A percentile compares a stretch with the other conserved stretches of the same genome.
These are phyloP conservation scores for Leccinum pachyderme DNA, from an alignment of 1,284 basidiomycete genomes.

Conservation along the genomic window DNA sequence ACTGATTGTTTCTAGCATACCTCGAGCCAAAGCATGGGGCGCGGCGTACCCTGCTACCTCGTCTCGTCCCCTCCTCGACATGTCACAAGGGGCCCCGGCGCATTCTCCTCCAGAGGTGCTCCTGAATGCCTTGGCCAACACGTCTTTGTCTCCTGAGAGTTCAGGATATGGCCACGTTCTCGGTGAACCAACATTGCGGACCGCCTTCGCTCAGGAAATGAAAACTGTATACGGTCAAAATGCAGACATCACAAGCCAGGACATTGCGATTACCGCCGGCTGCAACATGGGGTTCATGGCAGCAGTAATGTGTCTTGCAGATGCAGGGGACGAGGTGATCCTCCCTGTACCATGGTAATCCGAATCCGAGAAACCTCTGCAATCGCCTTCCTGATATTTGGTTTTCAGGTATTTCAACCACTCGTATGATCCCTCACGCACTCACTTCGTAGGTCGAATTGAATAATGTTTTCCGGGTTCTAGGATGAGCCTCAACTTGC, in stretches of 20 bases:
- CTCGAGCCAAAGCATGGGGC: slow-evolving; percentile 68
- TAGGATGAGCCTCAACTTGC: slow-evolving; percentile 73
- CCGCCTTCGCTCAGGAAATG: slow-evolving; percentile 66
- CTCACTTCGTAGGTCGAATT: slow-evolving; percentile 1
- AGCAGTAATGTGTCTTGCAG: slow-evolving; percentile 62
- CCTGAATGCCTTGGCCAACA: slow-evolving; percentile 48
- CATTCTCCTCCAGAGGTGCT: slow-evolving; percentile 57
- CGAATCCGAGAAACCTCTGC: not conserved
- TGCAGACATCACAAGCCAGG: slow-evolving; percentile 49
- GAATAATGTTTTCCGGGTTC: slow-evolving; percentile 1
- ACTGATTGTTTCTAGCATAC: slow-evolving; percentile 47
- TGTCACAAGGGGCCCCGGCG: slow-evolving; percentile 78
- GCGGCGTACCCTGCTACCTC: slow-evolving; percentile 44
- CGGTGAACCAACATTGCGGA: slow-evolving; percentile 60
- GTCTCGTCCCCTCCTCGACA: slow-evolving; percentile 60
- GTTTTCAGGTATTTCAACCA: slow-evolving; percentile 72
- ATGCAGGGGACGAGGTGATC: slow-evolving; percentile 74
- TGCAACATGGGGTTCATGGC: slow-evolving; percentile 74
- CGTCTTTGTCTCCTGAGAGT: slow-evolving; percentile 45
- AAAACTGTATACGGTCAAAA: slow-evolving; percentile 54
- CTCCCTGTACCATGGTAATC: slow-evolving; percentile 74
- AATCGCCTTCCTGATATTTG: slow-evolving; percentile 9
- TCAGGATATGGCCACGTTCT: slow-evolving; percentile 67
- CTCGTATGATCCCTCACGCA: slow-evolving; percentile 41
- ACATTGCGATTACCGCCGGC: slow-evolving; percentile 65